Percentiles rank a stretch among this genome's conserved stretches.
Evolutionary conservation across 441 rosid species (phyloP).

Genomic region (Pelargonium myrrhifolium): DNA sequence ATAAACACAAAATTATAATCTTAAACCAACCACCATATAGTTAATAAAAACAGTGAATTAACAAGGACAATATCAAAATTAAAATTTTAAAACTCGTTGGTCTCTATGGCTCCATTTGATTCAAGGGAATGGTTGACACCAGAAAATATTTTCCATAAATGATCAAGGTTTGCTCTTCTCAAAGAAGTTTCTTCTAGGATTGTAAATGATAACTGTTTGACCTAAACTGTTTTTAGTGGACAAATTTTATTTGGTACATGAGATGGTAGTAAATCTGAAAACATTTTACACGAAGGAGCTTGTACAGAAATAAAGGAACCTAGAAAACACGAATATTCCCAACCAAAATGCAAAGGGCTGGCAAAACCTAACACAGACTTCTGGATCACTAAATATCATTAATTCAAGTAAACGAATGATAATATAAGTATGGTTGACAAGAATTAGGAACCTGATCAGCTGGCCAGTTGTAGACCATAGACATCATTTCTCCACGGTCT

Average conservation of each 20-base stretch:
- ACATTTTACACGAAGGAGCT: not conserved
- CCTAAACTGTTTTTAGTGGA: not conserved
- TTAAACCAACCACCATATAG: not conserved
- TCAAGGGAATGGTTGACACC: not conserved
- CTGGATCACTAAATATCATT: not conserved
- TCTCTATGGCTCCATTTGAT: not conserved
- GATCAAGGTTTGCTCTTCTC: not conserved
- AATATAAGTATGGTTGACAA: slow-evolving; percentile 11
- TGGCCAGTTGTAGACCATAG: slow-evolving; percentile 99
- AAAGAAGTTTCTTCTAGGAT: not conserved
- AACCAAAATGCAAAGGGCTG: not conserved
- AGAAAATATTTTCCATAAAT: no score
- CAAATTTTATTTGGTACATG: not conserved
- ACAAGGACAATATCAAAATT: no score
- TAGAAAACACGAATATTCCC: not conserved
- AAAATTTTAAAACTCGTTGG: not conserved
- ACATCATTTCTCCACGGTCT: slow-evolving; percentile 99
- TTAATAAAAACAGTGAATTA: no score
- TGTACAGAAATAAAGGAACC: not conserved
- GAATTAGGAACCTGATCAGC: slow-evolving; percentile 71
- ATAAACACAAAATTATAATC: no score
- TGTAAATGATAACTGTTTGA: not conserved
- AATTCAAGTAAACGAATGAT: not conserved
- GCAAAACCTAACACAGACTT: not conserved
- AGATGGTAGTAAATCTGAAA: not conserved